Percentiles rank a stretch among this genome's conserved stretches.
Conservation (phyloP, 2,329 filamentous ascomycete species). For the Waltergamsia citrina region DNA sequence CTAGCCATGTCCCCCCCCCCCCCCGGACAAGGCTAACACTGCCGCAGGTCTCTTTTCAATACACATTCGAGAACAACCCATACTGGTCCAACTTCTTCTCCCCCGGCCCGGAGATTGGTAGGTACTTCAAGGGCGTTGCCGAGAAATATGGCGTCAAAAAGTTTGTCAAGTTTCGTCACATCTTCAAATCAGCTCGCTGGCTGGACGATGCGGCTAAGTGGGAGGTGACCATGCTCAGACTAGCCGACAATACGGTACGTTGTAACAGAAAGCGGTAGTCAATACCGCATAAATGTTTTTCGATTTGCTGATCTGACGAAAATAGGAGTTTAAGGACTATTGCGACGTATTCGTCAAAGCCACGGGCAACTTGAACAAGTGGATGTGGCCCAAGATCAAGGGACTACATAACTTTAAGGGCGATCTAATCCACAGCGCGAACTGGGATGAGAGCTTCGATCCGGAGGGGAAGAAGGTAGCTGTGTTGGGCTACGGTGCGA, state of each 20-base stretch:
- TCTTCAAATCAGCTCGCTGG: background rate
- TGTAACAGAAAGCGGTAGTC: too few species aligned
- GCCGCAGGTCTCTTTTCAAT: constrained; percentile 3
- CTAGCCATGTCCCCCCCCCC: too few species aligned
- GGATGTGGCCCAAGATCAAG: constrained; percentile 41
- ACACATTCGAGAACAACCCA: constrained; percentile 3
- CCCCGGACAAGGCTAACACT: too few species aligned
- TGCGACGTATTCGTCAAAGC: constrained; percentile 7
- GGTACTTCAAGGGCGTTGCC: constrained; percentile 4
- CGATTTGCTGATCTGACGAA: constrained; percentile 1
- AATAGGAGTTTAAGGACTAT: constrained; percentile 5
- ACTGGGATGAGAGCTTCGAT: constrained; percentile 40
- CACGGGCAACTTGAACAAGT: constrained; percentile 11
- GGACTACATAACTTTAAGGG: constrained; percentile 36
- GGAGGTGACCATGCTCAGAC: background rate
- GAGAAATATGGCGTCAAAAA: constrained; percentile 3
- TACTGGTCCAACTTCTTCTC: constrained; percentile 4
- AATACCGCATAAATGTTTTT: background rate
- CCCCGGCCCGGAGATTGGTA: constrained; percentile 3
- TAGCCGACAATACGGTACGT: background rate
- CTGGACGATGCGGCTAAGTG: background rate
- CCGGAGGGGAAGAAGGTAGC: constrained; percentile 40
- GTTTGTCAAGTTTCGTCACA: constrained; percentile 1
- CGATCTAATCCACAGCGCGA: constrained; percentile 39
- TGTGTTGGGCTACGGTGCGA: constrained; percentile 47